Evolutionary conservation across 148 eudicot species (phyloP), one percentile per base, ranked within the genome.

Genomic region (Cornus florida): DNA sequence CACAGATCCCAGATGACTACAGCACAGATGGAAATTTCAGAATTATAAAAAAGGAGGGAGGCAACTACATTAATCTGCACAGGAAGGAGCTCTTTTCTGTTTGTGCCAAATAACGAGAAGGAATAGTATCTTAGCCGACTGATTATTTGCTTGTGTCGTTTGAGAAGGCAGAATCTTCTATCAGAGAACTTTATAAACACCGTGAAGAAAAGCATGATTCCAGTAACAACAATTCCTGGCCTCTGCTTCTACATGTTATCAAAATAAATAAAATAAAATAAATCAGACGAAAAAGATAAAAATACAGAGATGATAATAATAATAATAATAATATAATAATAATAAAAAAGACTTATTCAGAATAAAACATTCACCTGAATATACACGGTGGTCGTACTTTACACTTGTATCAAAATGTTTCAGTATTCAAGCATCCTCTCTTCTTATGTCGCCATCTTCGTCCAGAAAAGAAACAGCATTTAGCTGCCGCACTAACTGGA

Each of bases 401-500:
- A 85, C 79, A 82, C 59, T 68, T 62, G 7, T 64, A 65, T 60
- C 76, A 67, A 70, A 75, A 38, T 10, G 19, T 69, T 76, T 74
- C 64, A 43, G 39, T 20, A 70, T 70, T 88, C 83, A 91, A 69
- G 89, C 82, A 76, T 83, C 86, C 39, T 76, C 83, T 80, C 88
- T 92, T 74, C 84, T 80, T 82, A 82, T 75, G 33, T 86, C 89
- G 64, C 81, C 87, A 57, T 90, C 86, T 67, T 86, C 98, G 69
- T 87, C 92, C 77, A 53, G 90, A 35, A 79, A 64, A 46, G 91
- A 85, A 39, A 79, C 83, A 72, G 83, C 81, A 86, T 87, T 84
- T 76, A 90, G 82, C 81, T 82, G 91, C 81, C 84, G 89, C 80
- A 90, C 91, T 85, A 95, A 83, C 98, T 93, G 83, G 22, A 80